A percentile compares a stretch with the other conserved stretches of the same genome.
Evolutionary conservation across 495 filamentous ascomycete genomes (phyloP).

Genomic region (Xylaria scruposa): DNA sequence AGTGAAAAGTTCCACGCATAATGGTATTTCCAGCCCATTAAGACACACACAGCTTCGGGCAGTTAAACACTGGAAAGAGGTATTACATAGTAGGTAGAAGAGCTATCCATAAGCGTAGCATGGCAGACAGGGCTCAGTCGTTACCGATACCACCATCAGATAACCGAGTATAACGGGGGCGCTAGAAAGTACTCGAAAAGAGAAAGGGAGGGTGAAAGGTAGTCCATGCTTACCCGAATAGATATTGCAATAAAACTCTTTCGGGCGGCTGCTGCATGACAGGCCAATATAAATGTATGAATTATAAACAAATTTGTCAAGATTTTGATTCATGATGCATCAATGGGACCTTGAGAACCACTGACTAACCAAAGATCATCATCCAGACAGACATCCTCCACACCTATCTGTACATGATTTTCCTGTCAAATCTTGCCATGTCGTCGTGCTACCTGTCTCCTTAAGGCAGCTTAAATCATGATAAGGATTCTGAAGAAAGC

Average conservation of each 20-base stretch:
- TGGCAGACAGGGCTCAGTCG: not conserved
- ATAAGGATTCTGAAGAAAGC: too few species aligned
- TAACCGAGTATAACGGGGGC: not conserved
- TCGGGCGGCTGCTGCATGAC: not conserved
- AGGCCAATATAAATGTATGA: not conserved
- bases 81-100: not conserved
- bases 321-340: not conserved
- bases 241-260: not conserved
- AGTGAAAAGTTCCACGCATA: not conserved
- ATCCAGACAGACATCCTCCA: not conserved
- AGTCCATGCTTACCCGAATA: not conserved
- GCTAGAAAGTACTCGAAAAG: not conserved
- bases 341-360: not conserved
- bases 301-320: not conserved
- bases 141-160: conserved; percentile 2
- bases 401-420: not conserved
- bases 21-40: not conserved
- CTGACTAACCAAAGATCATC: not conserved
- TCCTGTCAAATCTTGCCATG: not conserved
- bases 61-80: not conserved
- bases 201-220: not conserved
- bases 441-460: not conserved
- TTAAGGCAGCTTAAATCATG: not conserved
- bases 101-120: not conserved
- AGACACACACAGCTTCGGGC: not conserved